Evolutionary conservation across 2,329 filamentous ascomycete species (phyloP).

Genomic region (Alternaria panax): DNA sequence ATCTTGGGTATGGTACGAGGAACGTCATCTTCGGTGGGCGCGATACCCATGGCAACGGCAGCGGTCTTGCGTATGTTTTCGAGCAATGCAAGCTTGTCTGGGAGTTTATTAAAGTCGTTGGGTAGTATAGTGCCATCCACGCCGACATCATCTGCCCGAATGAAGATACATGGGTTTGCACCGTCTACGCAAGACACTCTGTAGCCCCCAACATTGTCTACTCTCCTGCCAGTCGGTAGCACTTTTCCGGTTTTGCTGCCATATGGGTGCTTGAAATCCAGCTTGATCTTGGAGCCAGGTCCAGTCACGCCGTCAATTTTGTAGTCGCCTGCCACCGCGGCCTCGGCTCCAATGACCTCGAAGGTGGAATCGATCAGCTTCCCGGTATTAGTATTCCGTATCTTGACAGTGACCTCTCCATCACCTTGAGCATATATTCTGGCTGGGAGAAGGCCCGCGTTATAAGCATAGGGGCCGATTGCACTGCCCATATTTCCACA

Average conservation of each 20-base stretch:
- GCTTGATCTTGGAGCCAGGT: slow-evolving; percentile 62
- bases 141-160: slow-evolving; percentile 62
- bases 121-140: slow-evolving; percentile 62
- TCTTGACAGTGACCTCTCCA: slow-evolving; percentile 60
- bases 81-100: slow-evolving; percentile 58
- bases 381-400: slow-evolving; percentile 75
- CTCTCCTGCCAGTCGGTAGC: slow-evolving; percentile 65
- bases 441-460: slow-evolving; percentile 59
- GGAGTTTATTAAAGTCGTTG: slow-evolving; percentile 60
- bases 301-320: slow-evolving; percentile 71
- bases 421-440: slow-evolving; percentile 36
- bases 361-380: slow-evolving; percentile 70
- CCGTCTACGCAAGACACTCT: slow-evolving; percentile 68
- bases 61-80: slow-evolving; percentile 66
- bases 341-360: slow-evolving; percentile 57
- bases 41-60: slow-evolving; percentile 68
- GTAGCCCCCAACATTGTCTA: slow-evolving; percentile 61
- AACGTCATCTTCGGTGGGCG: slow-evolving; percentile 53
- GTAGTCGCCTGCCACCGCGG: slow-evolving; percentile 62
- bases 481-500: slow-evolving; percentile 83
- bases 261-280: slow-evolving; percentile 69
- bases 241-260: slow-evolving; percentile 69
- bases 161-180: slow-evolving; percentile 70
- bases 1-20: slow-evolving; percentile 70
- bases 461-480: slow-evolving; percentile 67